Percentiles rank a stretch among this genome's conserved stretches.
These are phyloP conservation scores for Candida quercuum DNA, from an alignment of 805 yeast species.

Conservation along the genomic window DNA sequence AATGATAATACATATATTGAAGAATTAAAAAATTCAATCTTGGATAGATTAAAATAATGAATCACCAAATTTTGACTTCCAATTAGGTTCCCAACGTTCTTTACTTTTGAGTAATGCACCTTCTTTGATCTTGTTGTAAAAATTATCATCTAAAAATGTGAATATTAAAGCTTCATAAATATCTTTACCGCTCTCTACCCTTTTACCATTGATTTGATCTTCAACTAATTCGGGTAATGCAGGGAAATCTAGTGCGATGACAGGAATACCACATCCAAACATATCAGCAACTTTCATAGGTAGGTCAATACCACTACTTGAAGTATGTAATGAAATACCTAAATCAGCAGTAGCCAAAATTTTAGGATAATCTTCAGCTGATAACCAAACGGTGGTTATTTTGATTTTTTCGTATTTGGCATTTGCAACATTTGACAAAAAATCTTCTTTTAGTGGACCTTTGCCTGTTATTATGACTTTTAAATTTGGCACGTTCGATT, in stretches of 20 bases:
- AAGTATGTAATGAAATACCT: constrained; percentile 85
- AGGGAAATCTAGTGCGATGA: constrained; percentile 67
- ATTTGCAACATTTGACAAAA: constrained; percentile 40
- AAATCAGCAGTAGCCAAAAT: constrained; percentile 74
- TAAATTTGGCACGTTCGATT: constrained; percentile 38
- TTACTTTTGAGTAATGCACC: constrained; percentile 76
- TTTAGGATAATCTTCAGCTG: constrained; percentile 72
- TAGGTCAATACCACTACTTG: constrained; percentile 88
- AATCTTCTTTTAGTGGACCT: constrained; percentile 71
- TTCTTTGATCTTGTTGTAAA: constrained; percentile 37
- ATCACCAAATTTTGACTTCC: constrained; percentile 41
- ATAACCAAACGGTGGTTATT: constrained; percentile 70
- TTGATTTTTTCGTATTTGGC: constrained; percentile 43
- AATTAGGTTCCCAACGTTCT: constrained; percentile 69
- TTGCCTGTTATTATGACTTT: constrained; percentile 90
- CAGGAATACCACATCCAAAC: constrained; percentile 96
- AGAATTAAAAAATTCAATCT: constrained; percentile 2
- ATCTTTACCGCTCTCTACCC: constrained; percentile 39
- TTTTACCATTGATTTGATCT: constrained; percentile 64
- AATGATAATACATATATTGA: constrained; percentile 28
- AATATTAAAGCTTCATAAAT: constrained; percentile 38
- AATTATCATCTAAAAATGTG: constrained; percentile 27
- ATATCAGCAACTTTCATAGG: constrained; percentile 97
- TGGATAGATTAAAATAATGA: constrained; percentile 8
- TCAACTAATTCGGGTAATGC: constrained; percentile 76